phyloP scores from a whole-genome alignment of 306 rosid species.

The Heteromeles arbutifolia region DNA sequence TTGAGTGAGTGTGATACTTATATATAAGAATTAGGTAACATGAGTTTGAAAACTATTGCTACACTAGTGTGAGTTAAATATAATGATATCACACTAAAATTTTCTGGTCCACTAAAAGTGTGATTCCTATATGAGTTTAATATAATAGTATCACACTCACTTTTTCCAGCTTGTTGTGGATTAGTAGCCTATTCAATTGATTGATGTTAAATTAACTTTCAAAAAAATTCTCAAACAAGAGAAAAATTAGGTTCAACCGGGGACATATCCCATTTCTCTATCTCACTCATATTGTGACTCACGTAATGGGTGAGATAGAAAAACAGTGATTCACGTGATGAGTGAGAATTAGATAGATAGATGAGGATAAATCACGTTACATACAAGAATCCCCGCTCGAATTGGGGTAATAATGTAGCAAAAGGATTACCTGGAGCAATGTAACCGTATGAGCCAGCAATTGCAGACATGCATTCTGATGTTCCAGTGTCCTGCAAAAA shows the following conservation, averaged over 20 bases:
- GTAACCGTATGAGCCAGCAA: conserved; percentile 93
- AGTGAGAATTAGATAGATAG: too few relatives aligned
- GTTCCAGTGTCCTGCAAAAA: conserved; percentile 72
- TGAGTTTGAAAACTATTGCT: too few relatives aligned
- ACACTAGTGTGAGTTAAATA: too few relatives aligned
- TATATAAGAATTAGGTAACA: too few relatives aligned
- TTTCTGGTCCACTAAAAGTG: too few relatives aligned
- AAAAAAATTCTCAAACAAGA: background rate
- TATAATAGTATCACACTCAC: too few relatives aligned
- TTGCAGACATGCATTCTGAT: conserved; percentile 93
- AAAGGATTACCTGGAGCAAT: conserved; percentile 81
- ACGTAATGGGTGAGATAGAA: background rate
- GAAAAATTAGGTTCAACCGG: background rate
- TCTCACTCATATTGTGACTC: background rate
- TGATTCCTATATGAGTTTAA: too few relatives aligned
- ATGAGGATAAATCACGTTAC: background rate
- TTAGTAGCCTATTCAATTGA: background rate
- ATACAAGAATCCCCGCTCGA: background rate
- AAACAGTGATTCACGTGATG: background rate
- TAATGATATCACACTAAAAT: too few relatives aligned
- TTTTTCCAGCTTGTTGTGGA: too few relatives aligned
- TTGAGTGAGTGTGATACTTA: too few relatives aligned
- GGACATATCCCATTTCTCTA: too few relatives aligned
- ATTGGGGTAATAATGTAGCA: background rate
- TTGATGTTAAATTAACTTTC: background rate